Evolutionary conservation across 805 yeast species (phyloP), one percentile per base, ranked within the genome.

Genomic region (Yarrowia sp.): DNA sequence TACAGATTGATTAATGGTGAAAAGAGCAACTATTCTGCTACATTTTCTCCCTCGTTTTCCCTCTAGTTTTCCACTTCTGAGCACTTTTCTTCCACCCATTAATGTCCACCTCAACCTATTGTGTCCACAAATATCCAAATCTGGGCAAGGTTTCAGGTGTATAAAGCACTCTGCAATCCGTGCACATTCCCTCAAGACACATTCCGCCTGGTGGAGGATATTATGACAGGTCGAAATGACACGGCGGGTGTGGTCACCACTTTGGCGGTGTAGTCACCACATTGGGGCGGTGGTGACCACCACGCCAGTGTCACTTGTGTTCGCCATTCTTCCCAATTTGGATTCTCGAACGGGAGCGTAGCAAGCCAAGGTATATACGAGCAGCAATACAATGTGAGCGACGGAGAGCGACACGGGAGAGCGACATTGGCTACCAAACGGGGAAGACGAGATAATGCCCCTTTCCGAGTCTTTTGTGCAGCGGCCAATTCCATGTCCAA

Each of bases 171-270:
- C 52, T 48, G 52, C 52, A 48, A 48, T 46, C 52, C 36, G 52
- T 48, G 52, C 52, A 48, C 52, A 48, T 48, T 48, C 52, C 15
- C 52, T 5, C 8, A n/a, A 26, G 52, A 48, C 52, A 48, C 52
- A 48, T 48, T 48, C 52, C 52, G 26, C 52, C 11, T 8, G 14
- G 15, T 8, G 50, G 50, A 5, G 50, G 7, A 26, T 26, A 26
- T 26, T 26, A 26, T 26, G 32, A 26, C 32, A 26, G 32, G 32
- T 26, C 4, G 7, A 26, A 26, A 5, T 26, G 32, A 26, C 32
- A 26, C 32, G 3, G 32, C 32, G 32, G 32, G 32, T 26, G 32
- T 26, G 32, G 32, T 26, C 3, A 26, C 32, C 32, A 26, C 32
- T n/a, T n/a, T n/a, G n/a, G n/a, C n/a, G 32, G 32, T 26, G 32